A percentile compares a stretch with the other conserved stretches of the same genome.
Conservation (phyloP, 139 green algal genomes). For the Micractinium conductrix region DNA sequence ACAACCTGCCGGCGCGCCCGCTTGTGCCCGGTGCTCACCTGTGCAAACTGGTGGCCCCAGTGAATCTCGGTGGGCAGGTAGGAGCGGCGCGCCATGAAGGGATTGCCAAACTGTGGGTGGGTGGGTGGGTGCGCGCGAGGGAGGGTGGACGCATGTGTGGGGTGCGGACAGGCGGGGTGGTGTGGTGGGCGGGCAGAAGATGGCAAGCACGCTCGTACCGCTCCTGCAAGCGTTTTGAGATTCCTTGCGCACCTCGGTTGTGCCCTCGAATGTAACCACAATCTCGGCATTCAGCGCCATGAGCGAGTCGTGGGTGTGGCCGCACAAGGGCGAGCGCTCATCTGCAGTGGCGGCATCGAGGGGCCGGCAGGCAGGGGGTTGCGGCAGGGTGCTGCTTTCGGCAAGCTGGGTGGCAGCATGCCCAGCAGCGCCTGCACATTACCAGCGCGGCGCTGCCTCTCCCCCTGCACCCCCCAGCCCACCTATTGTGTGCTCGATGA, state of each 20-base stretch:
- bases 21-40: no score
- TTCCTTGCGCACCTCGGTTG: conserved; percentile 56
- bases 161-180: no score
- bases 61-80: conserved; percentile 84
- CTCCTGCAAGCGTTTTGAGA: no score
- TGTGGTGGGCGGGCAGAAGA: no score
- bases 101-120: conserved; percentile 64
- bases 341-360: conserved; percentile 37
- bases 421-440: not conserved
- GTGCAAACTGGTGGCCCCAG: conserved; percentile 77
- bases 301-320: conserved; percentile 74
- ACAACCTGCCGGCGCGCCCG: no score
- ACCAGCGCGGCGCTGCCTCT: not conserved
- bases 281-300: conserved; percentile 76
- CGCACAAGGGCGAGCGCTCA: conserved; percentile 80
- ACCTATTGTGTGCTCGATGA: conserved; percentile 86
- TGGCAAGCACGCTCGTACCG: no score
- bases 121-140: not conserved
- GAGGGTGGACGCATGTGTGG: not conserved
- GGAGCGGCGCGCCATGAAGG: conserved; percentile 81
- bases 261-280: conserved; percentile 84
- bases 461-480: not conserved
- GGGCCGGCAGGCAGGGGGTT: not conserved
- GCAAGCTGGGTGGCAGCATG: not conserved
- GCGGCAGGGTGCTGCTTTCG: not conserved